phyloP scores from a whole-genome alignment of 495 filamentous ascomycete species.

The Penicillium diatomitis region DNA sequence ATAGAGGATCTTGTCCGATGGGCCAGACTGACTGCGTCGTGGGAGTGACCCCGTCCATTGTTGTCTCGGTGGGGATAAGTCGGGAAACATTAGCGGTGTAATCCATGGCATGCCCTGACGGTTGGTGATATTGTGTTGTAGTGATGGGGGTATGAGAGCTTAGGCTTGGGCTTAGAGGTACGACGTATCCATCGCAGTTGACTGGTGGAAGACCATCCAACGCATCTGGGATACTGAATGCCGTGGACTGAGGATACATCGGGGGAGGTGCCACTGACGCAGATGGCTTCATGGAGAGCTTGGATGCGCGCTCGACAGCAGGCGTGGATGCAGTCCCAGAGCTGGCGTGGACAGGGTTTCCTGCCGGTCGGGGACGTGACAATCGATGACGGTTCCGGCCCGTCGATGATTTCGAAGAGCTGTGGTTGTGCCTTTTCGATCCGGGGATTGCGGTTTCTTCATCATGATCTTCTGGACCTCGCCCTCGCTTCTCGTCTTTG shows the following conservation, averaged over 20 bases:
- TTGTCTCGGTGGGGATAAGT: background rate
- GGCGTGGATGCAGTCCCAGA: background rate
- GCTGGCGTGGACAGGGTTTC: constrained; percentile 1
- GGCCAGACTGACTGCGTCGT: constrained; percentile 3
- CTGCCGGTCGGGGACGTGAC: constrained; percentile 5
- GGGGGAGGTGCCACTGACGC: background rate
- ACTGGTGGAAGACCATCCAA: constrained; percentile 30
- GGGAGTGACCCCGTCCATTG: constrained; percentile 1
- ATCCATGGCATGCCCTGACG: background rate
- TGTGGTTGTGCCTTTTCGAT: constrained; percentile 6
- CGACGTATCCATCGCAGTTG: constrained; percentile 34
- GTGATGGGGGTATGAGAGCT: constrained; percentile 5
- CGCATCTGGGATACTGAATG: constrained; percentile 21
- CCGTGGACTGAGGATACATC: background rate
- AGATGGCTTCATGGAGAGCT: background rate
- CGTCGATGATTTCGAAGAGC: constrained; percentile 1
- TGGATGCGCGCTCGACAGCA: background rate
- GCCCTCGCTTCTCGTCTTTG: constrained; percentile 56
- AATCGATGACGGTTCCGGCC: constrained; percentile 6
- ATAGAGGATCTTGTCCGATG: constrained; percentile 7
- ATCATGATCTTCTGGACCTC: constrained; percentile 5
- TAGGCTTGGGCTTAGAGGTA: constrained; percentile 21
- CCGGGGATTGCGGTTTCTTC: constrained; percentile 5
- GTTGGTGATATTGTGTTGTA: background rate
- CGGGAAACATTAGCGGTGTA: constrained; percentile 2